phyloP scores from a whole-genome alignment of 2,329 filamentous ascomycete species.

The Trichoderma simmonsii region DNA sequence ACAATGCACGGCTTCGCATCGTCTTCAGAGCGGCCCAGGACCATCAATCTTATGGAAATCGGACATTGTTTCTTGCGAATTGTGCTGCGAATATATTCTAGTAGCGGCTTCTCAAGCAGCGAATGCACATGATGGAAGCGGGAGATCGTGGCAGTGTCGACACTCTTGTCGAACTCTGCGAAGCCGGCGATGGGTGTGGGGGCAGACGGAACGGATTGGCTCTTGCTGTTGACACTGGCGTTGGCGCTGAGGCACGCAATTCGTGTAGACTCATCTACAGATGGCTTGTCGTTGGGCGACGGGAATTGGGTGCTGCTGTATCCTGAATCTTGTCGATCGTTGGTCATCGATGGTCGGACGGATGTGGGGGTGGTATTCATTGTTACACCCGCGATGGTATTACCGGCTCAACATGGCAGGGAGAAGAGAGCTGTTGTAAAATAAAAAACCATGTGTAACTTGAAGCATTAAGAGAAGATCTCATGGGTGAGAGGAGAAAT shows the following conservation, averaged over 20 bases:
- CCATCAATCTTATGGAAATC: not conserved
- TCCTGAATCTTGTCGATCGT: not conserved
- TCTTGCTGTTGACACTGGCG: not conserved
- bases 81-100: not conserved
- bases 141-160: not conserved
- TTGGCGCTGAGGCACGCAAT: too few species aligned
- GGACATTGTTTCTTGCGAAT: not conserved
- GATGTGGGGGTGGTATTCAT: not conserved
- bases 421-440: not conserved
- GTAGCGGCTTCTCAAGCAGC: not conserved
- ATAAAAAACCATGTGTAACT: not conserved
- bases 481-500: not conserved
- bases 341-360: fast-evolving
- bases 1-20: not conserved
- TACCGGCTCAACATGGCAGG: not conserved
- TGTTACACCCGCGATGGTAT: not conserved
- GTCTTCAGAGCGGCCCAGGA: not conserved
- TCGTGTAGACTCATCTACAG: not conserved
- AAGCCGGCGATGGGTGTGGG: not conserved
- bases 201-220: not conserved
- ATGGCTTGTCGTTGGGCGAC: not conserved
- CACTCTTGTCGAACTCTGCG: not conserved
- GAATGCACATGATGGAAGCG: not conserved
- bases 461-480: not conserved
- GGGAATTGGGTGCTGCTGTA: not conserved